Base-by-base conservation (phyloP, 768 basidiomycete species). In the Fibroporia radiculosa region DNA sequence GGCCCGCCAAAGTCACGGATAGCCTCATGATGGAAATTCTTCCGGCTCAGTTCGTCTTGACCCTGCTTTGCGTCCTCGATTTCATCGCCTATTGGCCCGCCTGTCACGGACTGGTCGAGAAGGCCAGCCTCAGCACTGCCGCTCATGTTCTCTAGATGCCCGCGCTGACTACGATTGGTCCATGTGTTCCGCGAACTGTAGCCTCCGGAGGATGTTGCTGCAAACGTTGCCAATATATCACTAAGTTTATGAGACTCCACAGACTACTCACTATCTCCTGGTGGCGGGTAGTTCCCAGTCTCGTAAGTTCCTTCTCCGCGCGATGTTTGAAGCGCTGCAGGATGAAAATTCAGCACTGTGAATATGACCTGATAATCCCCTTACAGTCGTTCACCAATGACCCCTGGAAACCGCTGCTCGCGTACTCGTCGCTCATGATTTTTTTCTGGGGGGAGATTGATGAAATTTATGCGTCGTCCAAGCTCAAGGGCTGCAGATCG, bases 181-280 rank as follows among this genome's bases (percentile, higher is more conserved):
- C 40, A 55, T 6, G 46, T 23, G 40, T 52, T 40, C 44, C 54
- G 25, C 11, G 56, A 49, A 16, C 57, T 53, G 49, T 58, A 62
- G 12, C 61, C 61, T 32, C 61, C 61, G n/a, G 54, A 54, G 10
- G 57, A 54, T 2, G 59, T 59, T 22, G 58, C 60, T 61, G 47
- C 2, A 25, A 19, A 19, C 12, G 29, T 16, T 18, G 22, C 6
- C 12, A 20, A 16, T 18, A 19, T 16, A 24, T 33, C 18, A 31
- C 43, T 42, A 29, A 43, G 18, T 40, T 18, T 14, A 18, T 29
- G 24, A 16, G 36, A 23, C n/a, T n/a, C n/a, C n/a, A 2, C 37
- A 2, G 25, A 31, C 22, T n/a, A 56, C 54, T 46, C 40, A 60
- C 58, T 51, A 44, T 60, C 55, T 29, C 48, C 41, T 18, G 48